A percentile compares a stretch with the other conserved stretches of the same genome.
Conservation (phyloP, 208 protist genomes). For the Wallacemonas collosoma region DNA sequence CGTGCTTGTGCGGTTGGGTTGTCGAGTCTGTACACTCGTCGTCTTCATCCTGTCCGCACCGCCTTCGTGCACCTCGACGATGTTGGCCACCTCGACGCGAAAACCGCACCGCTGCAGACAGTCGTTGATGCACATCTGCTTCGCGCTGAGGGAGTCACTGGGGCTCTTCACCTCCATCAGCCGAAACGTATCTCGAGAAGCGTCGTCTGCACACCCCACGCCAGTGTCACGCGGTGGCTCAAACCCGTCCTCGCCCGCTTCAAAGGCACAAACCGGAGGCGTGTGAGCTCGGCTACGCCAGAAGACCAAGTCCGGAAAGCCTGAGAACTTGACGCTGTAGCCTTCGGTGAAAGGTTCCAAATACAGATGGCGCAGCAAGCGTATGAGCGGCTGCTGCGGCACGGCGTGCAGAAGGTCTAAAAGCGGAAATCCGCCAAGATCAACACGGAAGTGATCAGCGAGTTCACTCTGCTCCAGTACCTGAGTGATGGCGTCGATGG, state of each 20-base stretch:
- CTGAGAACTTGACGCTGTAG: slow-evolving; percentile 53
- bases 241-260: too few species aligned
- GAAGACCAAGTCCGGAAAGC: slow-evolving; percentile 81
- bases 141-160: slow-evolving; percentile 63
- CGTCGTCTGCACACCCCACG: too few species aligned
- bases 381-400: slow-evolving; percentile 47
- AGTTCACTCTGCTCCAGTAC: slow-evolving; percentile 1
- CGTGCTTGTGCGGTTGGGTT: too few species aligned
- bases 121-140: slow-evolving; percentile 74
- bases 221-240: too few species aligned
- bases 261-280: too few species aligned
- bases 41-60: not conserved
- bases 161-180: slow-evolving; percentile 86
- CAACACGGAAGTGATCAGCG: slow-evolving; percentile 20
- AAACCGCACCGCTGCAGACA: slow-evolving; percentile 69
- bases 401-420: slow-evolving; percentile 54
- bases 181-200: slow-evolving; percentile 29
- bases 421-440: slow-evolving; percentile 55
- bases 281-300: slow-evolving; percentile 31
- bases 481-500: not conserved
- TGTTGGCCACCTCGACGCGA: slow-evolving; percentile 84
- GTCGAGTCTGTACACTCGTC: not conserved
- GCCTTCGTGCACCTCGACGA: slow-evolving; percentile 76
- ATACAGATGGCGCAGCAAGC: slow-evolving; percentile 61
- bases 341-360: slow-evolving; percentile 53